Conservation (phyloP, 2,329 filamentous ascomycete genomes). For the Calonectria pauciramosa region DNA sequence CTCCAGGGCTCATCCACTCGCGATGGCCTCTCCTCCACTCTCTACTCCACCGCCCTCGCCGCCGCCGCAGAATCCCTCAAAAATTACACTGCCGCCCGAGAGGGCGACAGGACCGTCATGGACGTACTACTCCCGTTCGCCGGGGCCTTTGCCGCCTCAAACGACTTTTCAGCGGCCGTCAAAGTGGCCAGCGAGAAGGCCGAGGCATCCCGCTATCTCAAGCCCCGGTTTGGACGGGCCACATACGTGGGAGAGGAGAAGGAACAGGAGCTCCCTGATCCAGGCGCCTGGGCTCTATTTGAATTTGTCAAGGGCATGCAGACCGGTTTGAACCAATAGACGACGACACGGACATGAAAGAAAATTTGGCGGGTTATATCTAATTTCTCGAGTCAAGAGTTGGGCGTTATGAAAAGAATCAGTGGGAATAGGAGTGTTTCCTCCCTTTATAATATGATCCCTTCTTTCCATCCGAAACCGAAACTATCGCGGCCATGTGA, state of each 20-base stretch:
- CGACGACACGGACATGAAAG: background rate
- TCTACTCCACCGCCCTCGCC: constrained; percentile 39
- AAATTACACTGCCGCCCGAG: constrained; percentile 43
- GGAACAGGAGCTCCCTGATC: constrained; percentile 47
- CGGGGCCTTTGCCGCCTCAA: constrained; percentile 58
- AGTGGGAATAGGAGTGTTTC: background rate
- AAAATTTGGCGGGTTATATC: background rate
- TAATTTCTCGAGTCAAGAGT: constrained; percentile 4
- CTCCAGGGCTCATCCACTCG: constrained; percentile 37
- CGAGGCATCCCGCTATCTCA: constrained; percentile 44
- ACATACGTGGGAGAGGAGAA: constrained; percentile 47
- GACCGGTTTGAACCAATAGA: constrained; percentile 14
- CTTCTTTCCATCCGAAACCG: background rate
- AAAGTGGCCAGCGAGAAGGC: constrained; percentile 46
- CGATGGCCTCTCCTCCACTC: constrained; percentile 15
- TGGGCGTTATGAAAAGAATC: constrained; percentile 6
- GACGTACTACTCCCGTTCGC: constrained; percentile 81
- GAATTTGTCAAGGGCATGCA: constrained; percentile 36
- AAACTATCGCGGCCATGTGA: background rate
- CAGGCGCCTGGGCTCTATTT: constrained; percentile 50
- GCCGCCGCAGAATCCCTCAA: constrained; percentile 41
- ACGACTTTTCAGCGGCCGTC: constrained; percentile 16
- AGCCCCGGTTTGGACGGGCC: constrained; percentile 46
- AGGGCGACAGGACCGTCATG: constrained; percentile 70
- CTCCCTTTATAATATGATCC: background rate